Evolutionary conservation across 169 alveolate genomes (phyloP).

Genomic region (Plasmodium ovale): DNA sequence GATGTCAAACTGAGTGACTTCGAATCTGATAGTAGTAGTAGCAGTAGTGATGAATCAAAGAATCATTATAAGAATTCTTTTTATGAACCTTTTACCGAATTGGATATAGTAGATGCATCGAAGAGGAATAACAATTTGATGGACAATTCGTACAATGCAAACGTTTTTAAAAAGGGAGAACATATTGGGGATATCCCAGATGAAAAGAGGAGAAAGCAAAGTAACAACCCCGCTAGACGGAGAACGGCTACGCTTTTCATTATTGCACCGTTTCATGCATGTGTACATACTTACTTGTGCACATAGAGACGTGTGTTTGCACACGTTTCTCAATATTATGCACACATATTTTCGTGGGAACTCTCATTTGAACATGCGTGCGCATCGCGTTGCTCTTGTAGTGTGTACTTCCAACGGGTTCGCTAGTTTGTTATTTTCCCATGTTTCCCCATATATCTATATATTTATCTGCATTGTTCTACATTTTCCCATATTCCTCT

Average conservation of each 20-base stretch:
- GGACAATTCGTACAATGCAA: conserved; percentile 16
- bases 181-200: conserved; percentile 6
- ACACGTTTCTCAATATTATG: background rate
- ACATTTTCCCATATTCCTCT: background rate
- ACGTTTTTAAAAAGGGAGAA: conserved; percentile 50
- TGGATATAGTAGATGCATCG: conserved; percentile 6
- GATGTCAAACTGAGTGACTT: conserved; percentile 70
- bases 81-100: conserved; percentile 44
- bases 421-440: no score
- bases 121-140: conserved; percentile 24
- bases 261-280: background rate
- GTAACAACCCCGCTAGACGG: background rate
- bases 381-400: background rate
- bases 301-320: background rate
- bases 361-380: background rate
- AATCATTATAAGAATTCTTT: conserved; percentile 28
- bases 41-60: conserved; percentile 25
- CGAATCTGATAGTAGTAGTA: conserved; percentile 65
- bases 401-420: background rate
- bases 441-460: no score
- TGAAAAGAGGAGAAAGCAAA: conserved; percentile 33
- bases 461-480: background rate
- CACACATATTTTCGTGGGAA: background rate
- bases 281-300: background rate
- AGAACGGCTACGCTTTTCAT: background rate